phyloP scores from a whole-genome alignment of 106 monocot species.

The Dactylorhiza incarnata region DNA sequence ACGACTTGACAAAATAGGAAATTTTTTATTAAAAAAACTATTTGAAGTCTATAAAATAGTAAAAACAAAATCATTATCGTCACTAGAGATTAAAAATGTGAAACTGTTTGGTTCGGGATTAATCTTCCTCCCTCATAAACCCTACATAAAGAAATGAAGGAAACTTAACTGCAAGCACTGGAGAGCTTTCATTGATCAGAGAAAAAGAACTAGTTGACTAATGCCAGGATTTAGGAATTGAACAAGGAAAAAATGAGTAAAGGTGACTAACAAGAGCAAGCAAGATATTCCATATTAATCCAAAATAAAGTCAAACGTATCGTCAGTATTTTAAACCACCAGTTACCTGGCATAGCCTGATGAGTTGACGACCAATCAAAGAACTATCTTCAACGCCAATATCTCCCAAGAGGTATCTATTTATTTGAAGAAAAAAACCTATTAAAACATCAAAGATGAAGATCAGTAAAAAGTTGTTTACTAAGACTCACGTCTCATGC shows the following conservation, averaged over 20 bases:
- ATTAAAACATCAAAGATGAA: conserved; percentile 2
- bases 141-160: not conserved
- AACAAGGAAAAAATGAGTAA: not conserved
- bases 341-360: conserved; percentile 65
- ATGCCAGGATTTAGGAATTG: not conserved
- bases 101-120: not conserved
- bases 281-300: not conserved
- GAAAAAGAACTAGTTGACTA: not conserved
- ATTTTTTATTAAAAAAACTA: not conserved
- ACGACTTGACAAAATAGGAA: not conserved
- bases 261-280: not conserved
- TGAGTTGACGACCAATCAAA: conserved; percentile 37
- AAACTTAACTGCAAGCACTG: not conserved
- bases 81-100: not conserved
- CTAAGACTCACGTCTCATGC: conserved; percentile 37
- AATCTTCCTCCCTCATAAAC: not conserved
- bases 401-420: conserved; percentile 33
- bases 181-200: not conserved
- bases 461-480: conserved; percentile 2
- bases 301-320: not conserved
- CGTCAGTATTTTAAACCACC: not conserved
- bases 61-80: not conserved
- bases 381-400: conserved; percentile 31
- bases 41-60: not conserved
- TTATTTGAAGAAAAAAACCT: conserved; percentile 12